Evolutionary conservation across 2,329 filamentous ascomycete genomes (phyloP), one percentile per base, ranked within the genome.

Genomic region (Boeremia exigua): DNA sequence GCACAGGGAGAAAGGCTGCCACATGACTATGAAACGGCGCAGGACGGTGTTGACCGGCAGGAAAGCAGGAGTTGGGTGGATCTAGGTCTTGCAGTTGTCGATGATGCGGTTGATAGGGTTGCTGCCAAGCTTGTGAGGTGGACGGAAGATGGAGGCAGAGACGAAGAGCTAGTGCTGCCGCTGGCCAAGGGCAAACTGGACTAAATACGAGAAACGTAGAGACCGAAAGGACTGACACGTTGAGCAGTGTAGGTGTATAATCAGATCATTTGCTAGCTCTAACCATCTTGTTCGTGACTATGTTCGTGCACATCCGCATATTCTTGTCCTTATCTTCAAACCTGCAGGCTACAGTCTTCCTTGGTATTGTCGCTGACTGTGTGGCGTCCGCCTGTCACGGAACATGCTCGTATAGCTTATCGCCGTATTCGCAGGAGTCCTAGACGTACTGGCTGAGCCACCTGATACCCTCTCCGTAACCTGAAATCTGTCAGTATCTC

Each of bases 401-500:
- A 10, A 19, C 12, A 25, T 48, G 25, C 14, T 43, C 25, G 44
- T 37, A 27, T 27, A 15, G 50, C 29, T 32, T 38, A 14, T 48
- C 17, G 38, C 12, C 19, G 9, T 37, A 14, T 17, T 38, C 5
- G 17, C 36, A n/a, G 5, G 27, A 40, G 15, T 40, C n/a, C 54
- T 71, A 75, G 55, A 75, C 72, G 54, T 75, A 75, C 57, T 75
- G 72, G 58, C 70, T 73, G 51, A 76, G 67, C 74, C 74, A 76
- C 44, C 74, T 67, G 56, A 76, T 75, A 38, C 65, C 74, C 56
- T 76, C 74, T 39, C 74, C 74, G 56, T 76, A 76, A 32, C 59
- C 59, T 61, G 38, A 4, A 14, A 10, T 28, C 17, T 17, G 53
- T 61, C 40, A 61, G 43, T 27, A 47, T 17, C 25, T n/a, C 8